Evolutionary conservation across 2,329 filamentous ascomycete genomes (phyloP).

Genomic region (Phaeophleospora eucalypticola): DNA sequence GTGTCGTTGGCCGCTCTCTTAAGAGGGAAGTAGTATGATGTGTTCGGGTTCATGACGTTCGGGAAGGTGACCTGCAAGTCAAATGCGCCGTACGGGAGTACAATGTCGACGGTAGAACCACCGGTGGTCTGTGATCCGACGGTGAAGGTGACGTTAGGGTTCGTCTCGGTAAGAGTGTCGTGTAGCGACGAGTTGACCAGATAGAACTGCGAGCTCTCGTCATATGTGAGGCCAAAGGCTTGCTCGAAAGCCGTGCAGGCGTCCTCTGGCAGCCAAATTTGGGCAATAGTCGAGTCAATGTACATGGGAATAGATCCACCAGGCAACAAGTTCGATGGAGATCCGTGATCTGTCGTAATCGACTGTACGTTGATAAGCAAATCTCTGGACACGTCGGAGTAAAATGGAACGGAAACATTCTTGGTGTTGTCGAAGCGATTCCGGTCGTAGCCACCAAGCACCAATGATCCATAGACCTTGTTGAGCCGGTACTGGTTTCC

Average conservation of each 20-base stretch:
- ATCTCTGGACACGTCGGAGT: constrained; percentile 31
- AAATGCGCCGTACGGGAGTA: constrained; percentile 35
- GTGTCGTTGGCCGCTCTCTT: constrained; percentile 31
- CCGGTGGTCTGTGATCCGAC: constrained; percentile 25
- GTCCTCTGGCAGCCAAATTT: constrained; percentile 57
- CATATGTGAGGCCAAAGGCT: constrained; percentile 34
- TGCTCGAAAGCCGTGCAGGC: constrained; percentile 35
- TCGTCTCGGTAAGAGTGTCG: constrained; percentile 20
- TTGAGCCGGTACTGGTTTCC: constrained; percentile 35
- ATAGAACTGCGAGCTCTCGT: constrained; percentile 30
- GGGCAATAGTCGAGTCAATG: constrained; percentile 62
- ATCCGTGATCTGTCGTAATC: constrained; percentile 25
- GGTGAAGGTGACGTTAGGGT: constrained; percentile 34
- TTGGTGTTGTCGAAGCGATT: constrained; percentile 34
- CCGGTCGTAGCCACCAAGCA: constrained; percentile 38
- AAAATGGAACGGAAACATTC: constrained; percentile 31
- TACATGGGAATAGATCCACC: constrained; percentile 39
- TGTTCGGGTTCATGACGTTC: constrained; percentile 26
- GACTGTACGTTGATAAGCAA: constrained; percentile 31
- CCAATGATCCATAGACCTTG: constrained; percentile 35
- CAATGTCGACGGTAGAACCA: constrained; percentile 31
- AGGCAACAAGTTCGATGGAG: constrained; percentile 25
- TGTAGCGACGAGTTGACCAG: constrained; percentile 33
- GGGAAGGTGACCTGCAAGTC: constrained; percentile 32
- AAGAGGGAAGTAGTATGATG: constrained; percentile 34